phyloP scores from a whole-genome alignment of 2,329 filamentous ascomycete genomes.

The Alternaria solani region DNA sequence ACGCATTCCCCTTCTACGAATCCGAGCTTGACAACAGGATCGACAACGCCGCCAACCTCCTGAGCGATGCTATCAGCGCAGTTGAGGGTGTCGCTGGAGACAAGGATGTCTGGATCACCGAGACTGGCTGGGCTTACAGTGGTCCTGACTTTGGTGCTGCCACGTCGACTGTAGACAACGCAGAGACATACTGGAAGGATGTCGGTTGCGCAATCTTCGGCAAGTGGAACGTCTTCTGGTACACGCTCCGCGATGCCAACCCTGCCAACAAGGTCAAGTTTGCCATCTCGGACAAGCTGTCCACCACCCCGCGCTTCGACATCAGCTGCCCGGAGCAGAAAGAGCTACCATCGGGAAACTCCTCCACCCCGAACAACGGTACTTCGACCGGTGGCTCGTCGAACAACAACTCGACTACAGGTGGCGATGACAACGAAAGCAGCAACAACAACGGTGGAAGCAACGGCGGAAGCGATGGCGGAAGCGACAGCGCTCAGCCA shows the following conservation, averaged over 20 bases:
- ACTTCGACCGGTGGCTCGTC: conserved; percentile 21
- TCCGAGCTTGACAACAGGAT: conserved; percentile 42
- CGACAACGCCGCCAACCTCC: conserved; percentile 53
- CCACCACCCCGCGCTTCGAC: conserved; percentile 61
- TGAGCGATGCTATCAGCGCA: conserved; percentile 37
- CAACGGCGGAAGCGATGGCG: not conserved
- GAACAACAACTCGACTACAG: conserved; percentile 17
- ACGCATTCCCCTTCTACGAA: conserved; percentile 52
- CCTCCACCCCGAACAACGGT: conserved; percentile 25
- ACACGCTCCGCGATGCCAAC: conserved; percentile 54
- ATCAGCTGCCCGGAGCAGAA: conserved; percentile 57
- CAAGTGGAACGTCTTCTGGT: conserved; percentile 48
- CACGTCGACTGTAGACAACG: conserved; percentile 41
- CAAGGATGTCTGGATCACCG: conserved; percentile 51
- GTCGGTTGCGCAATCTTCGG: conserved; percentile 48
- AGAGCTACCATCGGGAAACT: conserved; percentile 22
- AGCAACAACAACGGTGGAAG: conserved; percentile 5
- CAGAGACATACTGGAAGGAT: conserved; percentile 43
- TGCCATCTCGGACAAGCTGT: conserved; percentile 63
- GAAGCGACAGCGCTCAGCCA: not conserved
- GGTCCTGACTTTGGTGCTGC: conserved; percentile 42
- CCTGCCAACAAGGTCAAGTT: conserved; percentile 67
- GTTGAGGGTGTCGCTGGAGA: conserved; percentile 42
- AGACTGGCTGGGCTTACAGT: conserved; percentile 49
- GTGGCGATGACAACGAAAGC: conserved; percentile 10